Evolutionary conservation across 495 filamentous ascomycete species (phyloP).

Genomic region (Neurospora terricola): DNA sequence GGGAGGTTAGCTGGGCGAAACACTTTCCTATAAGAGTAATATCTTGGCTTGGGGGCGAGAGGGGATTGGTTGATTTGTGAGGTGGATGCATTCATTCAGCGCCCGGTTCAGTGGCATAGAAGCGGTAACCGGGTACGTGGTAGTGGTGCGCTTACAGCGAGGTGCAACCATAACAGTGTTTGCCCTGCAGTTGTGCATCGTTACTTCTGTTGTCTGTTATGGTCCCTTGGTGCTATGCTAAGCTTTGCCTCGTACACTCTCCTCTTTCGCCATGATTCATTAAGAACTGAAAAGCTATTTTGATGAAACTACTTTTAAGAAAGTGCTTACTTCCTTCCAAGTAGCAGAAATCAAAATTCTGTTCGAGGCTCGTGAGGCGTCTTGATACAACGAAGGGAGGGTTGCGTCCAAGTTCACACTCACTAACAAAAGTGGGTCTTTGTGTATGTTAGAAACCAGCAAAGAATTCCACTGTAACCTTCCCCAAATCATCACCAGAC

Average conservation of each 20-base stretch:
- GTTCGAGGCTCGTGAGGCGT: background rate
- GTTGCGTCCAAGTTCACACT: background rate
- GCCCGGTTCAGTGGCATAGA: background rate
- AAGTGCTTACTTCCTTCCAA: background rate
- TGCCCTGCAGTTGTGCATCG: background rate
- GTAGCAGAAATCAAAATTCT: background rate
- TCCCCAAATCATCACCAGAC: background rate
- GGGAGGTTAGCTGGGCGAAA: background rate
- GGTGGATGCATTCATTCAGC: background rate
- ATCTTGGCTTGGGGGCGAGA: background rate
- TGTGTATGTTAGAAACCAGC: background rate
- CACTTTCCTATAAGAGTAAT: background rate
- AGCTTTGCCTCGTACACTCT: background rate
- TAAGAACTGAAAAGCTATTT: background rate
- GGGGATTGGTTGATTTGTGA: background rate
- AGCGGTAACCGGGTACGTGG: background rate
- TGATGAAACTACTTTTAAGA: too few species aligned
- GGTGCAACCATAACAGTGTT: background rate
- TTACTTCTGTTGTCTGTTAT: background rate
- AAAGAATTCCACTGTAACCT: background rate
- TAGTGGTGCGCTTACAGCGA: background rate
- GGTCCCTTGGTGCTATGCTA: background rate
- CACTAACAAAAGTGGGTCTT: background rate
- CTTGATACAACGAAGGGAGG: background rate
- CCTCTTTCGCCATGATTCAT: background rate